Conservation (phyloP, 768 basidiomycete species). For the Termitomyces sp. region DNA sequence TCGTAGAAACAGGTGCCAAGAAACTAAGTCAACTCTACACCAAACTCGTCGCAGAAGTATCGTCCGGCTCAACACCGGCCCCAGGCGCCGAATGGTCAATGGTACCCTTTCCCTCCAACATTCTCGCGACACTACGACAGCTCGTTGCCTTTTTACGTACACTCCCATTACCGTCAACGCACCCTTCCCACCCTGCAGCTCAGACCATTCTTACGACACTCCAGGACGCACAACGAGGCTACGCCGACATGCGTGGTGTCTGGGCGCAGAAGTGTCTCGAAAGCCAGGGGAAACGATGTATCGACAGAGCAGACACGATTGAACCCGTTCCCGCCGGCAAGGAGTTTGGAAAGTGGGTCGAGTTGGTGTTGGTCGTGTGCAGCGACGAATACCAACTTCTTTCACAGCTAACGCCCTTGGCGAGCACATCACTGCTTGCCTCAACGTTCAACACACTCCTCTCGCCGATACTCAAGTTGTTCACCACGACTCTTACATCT, state of each 20-base stretch:
- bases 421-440: constrained; percentile 40
- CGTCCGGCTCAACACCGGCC: constrained; percentile 64
- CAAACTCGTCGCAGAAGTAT: constrained; percentile 84
- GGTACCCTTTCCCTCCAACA: constrained; percentile 46
- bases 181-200: constrained; percentile 79
- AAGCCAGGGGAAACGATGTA: constrained; percentile 57
- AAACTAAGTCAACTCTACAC: constrained; percentile 79
- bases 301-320: constrained; percentile 65
- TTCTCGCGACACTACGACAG: constrained; percentile 51
- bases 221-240: constrained; percentile 74
- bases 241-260: constrained; percentile 79
- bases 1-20: constrained; percentile 80
- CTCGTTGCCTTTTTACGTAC: constrained; percentile 66
- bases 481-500: constrained; percentile 59
- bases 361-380: constrained; percentile 55
- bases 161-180: constrained; percentile 70
- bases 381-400: constrained; percentile 69
- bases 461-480: constrained; percentile 57
- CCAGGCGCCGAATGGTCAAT: constrained; percentile 52
- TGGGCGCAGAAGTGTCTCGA: constrained; percentile 78
- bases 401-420: constrained; percentile 56
- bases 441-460: constrained; percentile 60
- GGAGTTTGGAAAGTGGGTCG: constrained; percentile 71
- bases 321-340: constrained; percentile 61
- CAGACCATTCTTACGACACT: constrained; percentile 57